A percentile compares a stretch with the other conserved stretches of the same genome.
Evolutionary conservation across 1,284 basidiomycete genomes (phyloP).

Genomic region (Lignosus rhinocerotis): DNA sequence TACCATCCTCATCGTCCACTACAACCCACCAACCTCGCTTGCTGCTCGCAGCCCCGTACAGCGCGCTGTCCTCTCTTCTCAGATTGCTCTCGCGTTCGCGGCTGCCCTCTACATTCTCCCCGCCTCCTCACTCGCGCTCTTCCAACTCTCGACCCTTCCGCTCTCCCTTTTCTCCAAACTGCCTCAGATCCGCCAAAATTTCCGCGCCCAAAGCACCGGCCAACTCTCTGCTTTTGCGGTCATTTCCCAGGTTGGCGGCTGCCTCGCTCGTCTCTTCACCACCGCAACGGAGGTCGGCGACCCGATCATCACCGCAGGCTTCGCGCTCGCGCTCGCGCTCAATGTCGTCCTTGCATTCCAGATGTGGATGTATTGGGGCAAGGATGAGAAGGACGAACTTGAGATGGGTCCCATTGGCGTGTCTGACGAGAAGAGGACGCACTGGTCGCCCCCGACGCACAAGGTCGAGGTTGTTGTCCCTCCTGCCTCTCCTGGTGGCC

Average conservation of each 20-base stretch:
- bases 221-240: constrained; percentile 91
- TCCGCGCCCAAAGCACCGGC: constrained; percentile 75
- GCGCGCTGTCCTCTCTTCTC: constrained; percentile 36
- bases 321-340: constrained; percentile 74
- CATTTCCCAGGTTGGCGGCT: constrained; percentile 79
- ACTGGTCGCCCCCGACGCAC: constrained; percentile 31
- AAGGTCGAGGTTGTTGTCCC: constrained; percentile 45
- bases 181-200: constrained; percentile 83
- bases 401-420: constrained; percentile 20
- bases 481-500: constrained; percentile 28
- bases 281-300: constrained; percentile 87
- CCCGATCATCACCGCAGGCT: constrained; percentile 75
- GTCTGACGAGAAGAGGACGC: constrained; percentile 30
- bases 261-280: constrained; percentile 87
- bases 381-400: constrained; percentile 43
- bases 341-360: constrained; percentile 82
- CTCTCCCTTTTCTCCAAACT: constrained; percentile 86
- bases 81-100: constrained; percentile 42
- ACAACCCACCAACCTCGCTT: constrained; percentile 32
- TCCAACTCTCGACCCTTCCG: constrained; percentile 82
- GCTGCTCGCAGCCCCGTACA: constrained; percentile 18
- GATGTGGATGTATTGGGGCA: constrained; percentile 82
- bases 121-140: constrained; percentile 51
- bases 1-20: constrained; percentile 78
- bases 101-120: constrained; percentile 56